Evolutionary conservation across 768 basidiomycete species (phyloP), one percentile per base, ranked within the genome.

Genomic region (Pisolithus sp.): DNA sequence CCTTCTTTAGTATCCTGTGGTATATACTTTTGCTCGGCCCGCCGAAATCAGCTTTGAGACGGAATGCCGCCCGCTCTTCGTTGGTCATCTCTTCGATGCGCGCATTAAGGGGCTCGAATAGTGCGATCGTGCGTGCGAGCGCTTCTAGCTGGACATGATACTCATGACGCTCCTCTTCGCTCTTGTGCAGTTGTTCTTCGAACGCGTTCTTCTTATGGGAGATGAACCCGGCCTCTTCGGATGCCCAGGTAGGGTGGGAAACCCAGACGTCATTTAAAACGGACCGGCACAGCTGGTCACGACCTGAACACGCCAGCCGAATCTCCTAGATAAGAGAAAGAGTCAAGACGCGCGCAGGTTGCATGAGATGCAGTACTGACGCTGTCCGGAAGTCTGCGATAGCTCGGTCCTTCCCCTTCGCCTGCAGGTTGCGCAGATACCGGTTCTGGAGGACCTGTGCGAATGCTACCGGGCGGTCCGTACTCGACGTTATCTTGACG

Each of bases 251-350:
- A 3, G 96, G 95, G 67, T 98, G 95, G 13, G 95, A 96, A 10
- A 98, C 93, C 95, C 96, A 98, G 58, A 86, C 82, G 63, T 98
- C 94, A 64, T 99, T 99, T 43, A 99, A 79, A 26, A 99, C 93
- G 26, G 92, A 93, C 65, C 93, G 89, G 64, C 90, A 94, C 51
- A 97, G 85, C 55, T 92, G 83, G 61, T 97, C 94, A 26, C 96
- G 85, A 10, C 89, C 94, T 3, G 96, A 96, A 66, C 96, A 98
- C 24, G 92, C 89, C 18, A 97, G 70, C 38, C 81, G 78, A 57
- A 86, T 81, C 72, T 98, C 95, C 93, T 96, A 61, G 5, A n/a
- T 17, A 30, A 45, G 26, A 15, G n/a, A n/a, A n/a, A n/a, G 47
- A 54, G 41, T 34, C 53, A 26, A 17, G 39, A 17, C 45, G 9